These are phyloP conservation scores for Daldinia decipiens DNA, from an alignment of 495 filamentous ascomycete species.

Conservation along the genomic window DNA sequence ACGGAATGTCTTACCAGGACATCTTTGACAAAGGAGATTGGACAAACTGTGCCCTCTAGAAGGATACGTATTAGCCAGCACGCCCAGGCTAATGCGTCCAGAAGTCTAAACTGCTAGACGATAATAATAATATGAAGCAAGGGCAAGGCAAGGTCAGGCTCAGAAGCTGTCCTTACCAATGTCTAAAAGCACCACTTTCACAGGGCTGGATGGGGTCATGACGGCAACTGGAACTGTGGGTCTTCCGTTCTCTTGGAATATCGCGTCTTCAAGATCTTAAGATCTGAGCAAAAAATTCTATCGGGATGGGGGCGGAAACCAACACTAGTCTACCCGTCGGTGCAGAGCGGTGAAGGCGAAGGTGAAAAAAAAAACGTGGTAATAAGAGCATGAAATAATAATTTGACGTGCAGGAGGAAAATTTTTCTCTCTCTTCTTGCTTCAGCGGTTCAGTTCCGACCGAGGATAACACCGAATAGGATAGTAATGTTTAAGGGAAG, in stretches of 20 bases:
- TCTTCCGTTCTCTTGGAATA: conserved; percentile 21
- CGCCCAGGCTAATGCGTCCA: conserved; percentile 48
- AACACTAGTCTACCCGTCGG: conserved; percentile 38
- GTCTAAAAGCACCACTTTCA: conserved; percentile 60
- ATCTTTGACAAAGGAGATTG: conserved; percentile 78
- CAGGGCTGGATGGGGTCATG: conserved; percentile 45
- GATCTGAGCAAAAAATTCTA: conserved; percentile 31
- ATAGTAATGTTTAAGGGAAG: conserved; percentile 16
- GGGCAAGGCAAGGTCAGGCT: conserved; percentile 42
- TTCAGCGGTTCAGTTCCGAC: conserved; percentile 21
- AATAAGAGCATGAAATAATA: conserved; percentile 28
- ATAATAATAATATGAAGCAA: conserved; percentile 27
- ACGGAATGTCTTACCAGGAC: conserved; percentile 65
- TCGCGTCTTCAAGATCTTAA: conserved; percentile 33
- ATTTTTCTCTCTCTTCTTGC: conserved; percentile 29
- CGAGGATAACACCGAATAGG: conserved; percentile 39
- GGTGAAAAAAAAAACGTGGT: conserved; percentile 13
- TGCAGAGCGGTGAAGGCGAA: conserved; percentile 38
- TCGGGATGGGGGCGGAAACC: conserved; percentile 36
- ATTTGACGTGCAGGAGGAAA: conserved; percentile 37
- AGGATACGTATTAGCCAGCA: conserved; percentile 54
- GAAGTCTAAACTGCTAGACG: conserved; percentile 31
- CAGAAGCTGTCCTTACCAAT: conserved; percentile 55
- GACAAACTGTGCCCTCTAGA: conserved; percentile 75
- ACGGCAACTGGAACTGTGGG: conserved; percentile 24